phyloP scores from a whole-genome alignment of 1,139 yeast genomes.

The Suhomyces atakaporum region DNA sequence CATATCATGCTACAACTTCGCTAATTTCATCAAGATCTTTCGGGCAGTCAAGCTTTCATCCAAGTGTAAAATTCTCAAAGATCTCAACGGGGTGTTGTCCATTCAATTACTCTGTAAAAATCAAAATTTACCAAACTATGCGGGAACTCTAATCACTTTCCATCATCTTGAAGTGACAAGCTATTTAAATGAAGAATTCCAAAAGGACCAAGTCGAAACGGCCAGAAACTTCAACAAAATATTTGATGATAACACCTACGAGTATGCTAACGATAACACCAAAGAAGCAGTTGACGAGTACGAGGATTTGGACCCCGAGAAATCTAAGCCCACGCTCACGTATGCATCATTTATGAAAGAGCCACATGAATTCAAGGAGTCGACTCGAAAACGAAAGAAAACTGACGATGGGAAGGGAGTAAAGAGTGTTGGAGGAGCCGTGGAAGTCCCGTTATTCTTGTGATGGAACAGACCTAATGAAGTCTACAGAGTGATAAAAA shows the following conservation, averaged over 20 bases:
- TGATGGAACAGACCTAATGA: constrained; percentile 13
- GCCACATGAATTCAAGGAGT: constrained; percentile 1
- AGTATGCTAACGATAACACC: constrained; percentile 21
- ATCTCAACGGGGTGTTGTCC: constrained; percentile 54
- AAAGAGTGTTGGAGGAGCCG: constrained; percentile 40
- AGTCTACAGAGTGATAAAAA: no score
- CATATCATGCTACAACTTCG: constrained; percentile 53
- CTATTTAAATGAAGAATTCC: constrained; percentile 20
- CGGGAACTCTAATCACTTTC: constrained; percentile 65
- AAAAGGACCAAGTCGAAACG: constrained; percentile 5
- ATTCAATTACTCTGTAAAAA: constrained; percentile 46
- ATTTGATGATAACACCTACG: constrained; percentile 30
- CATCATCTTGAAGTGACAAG: constrained; percentile 52
- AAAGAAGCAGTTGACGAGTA: constrained; percentile 15
- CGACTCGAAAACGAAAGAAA: no score
- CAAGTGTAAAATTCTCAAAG: constrained; percentile 62
- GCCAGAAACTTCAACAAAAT: constrained; percentile 16
- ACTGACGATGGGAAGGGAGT: constrained; percentile 19
- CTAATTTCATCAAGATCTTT: constrained; percentile 52
- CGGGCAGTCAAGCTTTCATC: constrained; percentile 58
- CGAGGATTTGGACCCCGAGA: constrained; percentile 15
- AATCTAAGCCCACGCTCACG: constrained; percentile 17
- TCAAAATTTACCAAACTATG: constrained; percentile 34
- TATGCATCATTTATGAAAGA: constrained; percentile 21
- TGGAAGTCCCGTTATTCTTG: constrained; percentile 44